Conservation (phyloP, 2,329 filamentous ascomycete species). For the Ustilaginoidea virens region DNA sequence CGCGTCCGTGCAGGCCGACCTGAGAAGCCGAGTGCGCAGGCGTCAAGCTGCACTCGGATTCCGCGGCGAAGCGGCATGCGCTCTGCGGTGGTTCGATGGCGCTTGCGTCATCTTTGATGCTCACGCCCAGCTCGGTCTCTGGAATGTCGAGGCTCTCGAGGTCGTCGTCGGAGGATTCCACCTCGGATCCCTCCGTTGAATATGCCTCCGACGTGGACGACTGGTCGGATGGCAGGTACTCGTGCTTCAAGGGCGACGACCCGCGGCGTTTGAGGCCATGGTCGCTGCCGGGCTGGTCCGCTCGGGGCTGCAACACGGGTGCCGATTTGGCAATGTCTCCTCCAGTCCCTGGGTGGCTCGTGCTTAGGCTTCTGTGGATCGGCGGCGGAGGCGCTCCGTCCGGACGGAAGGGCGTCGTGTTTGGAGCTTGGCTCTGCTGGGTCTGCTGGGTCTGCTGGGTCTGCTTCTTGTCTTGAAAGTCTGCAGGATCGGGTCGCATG, state of each 20-base stretch:
- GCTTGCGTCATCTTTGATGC: constrained; percentile 26
- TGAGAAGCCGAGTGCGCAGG: constrained; percentile 77
- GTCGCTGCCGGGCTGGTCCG: constrained; percentile 25
- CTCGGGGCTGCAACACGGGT: constrained; percentile 9
- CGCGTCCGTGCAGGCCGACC: constrained; percentile 38
- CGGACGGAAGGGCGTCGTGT: constrained; percentile 24
- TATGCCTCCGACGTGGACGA: constrained; percentile 40
- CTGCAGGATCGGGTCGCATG: constrained; percentile 21
- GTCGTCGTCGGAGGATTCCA: constrained; percentile 35
- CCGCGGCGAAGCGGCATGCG: constrained; percentile 21
- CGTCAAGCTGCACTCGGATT: constrained; percentile 46
- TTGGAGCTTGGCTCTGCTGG: constrained; percentile 9
- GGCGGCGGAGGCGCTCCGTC: constrained; percentile 42
- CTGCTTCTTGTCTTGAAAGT: constrained; percentile 14
- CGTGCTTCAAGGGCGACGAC: constrained; percentile 91
- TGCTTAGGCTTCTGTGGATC: constrained; percentile 30
- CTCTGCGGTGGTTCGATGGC: constrained; percentile 17
- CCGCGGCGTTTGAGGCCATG: constrained; percentile 49
- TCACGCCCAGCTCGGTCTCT: constrained; percentile 42
- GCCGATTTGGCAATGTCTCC: constrained; percentile 4
- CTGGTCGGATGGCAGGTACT: constrained; percentile 74
- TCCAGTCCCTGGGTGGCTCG: constrained; percentile 18
- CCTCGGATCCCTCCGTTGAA: constrained; percentile 34
- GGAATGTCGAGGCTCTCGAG: constrained; percentile 45
- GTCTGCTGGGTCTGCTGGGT: too few species aligned